phyloP scores from a whole-genome alignment of 495 filamentous ascomycete genomes.

The Aspergillus avenaceus region DNA sequence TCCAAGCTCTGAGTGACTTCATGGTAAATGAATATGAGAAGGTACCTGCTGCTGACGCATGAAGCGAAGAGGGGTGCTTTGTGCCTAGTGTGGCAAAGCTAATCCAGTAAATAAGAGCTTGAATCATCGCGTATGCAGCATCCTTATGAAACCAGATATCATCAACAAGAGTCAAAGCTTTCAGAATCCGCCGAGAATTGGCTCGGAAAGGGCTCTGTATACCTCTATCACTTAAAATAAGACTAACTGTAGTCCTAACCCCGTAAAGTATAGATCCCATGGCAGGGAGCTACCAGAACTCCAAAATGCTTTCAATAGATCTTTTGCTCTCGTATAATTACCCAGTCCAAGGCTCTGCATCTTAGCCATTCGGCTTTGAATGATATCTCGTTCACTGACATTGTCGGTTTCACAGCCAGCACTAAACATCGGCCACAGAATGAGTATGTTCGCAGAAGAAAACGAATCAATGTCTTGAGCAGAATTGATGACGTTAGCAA shows the following conservation, averaged over 20 bases:
- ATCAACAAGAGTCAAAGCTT: too few relatives aligned
- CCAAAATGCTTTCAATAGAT: constrained; percentile 20
- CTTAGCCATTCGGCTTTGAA: constrained; percentile 24
- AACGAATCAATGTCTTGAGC: constrained; percentile 15
- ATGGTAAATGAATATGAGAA: constrained; percentile 46
- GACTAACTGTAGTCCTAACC: constrained; percentile 22
- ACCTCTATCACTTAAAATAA: constrained; percentile 18
- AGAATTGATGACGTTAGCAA: constrained; percentile 19
- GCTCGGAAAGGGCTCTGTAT: not conserved
- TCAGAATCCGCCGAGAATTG: too few relatives aligned
- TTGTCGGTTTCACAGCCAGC: constrained; percentile 30
- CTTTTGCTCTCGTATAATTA: constrained; percentile 29
- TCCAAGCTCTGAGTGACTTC: constrained; percentile 56
- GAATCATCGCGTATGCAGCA: too few relatives aligned
- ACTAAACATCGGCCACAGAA: constrained; percentile 34
- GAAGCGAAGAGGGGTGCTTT: not conserved
- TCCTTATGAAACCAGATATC: too few relatives aligned
- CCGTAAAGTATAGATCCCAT: constrained; percentile 25
- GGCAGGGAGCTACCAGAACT: constrained; percentile 11
- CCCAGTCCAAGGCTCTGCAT: constrained; percentile 32
- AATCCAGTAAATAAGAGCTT: too few relatives aligned
- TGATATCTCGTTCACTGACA: constrained; percentile 11
- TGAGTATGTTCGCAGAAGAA: constrained; percentile 27
- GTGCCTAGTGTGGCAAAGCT: too few relatives aligned
- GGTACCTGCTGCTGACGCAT: constrained; percentile 11